Evolutionary conservation across 768 basidiomycete genomes (phyloP), one percentile per base, ranked within the genome.

Genomic region (Xerocomus potaroensis): DNA sequence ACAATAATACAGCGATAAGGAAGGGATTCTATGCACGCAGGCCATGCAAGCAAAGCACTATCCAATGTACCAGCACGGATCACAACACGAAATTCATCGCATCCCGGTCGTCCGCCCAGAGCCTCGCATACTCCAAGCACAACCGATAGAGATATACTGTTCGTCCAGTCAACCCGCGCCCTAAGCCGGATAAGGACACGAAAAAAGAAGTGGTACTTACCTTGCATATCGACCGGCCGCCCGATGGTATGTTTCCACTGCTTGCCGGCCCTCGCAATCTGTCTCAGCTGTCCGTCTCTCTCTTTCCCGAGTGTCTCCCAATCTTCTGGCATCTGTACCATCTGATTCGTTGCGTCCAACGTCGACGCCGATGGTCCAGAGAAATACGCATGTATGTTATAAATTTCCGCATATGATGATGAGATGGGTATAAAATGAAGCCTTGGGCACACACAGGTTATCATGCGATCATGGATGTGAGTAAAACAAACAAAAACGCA

Each of bases 361-460:
- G 82, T 78, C 3, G 83, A 72, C 10, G 72, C 60, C 0, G 89
- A 75, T 1, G 89, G 80, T 1, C 95, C 94, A 0, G 90, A 91
- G 72, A 97, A 98, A 73, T 85, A 99, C 3, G 91, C 79, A 58
- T 89, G 81, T 45, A 97, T 79, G 62, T 97, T 94, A 72, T 98
- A 96, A 42, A 99, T 82, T 68, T 99, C 95, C 36, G 76, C 69
- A 67, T 97, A 97, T 4, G 83, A 76, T 32, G 84, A 75, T 0
- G 92, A 92, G 27, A 99, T 68, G 0, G 95, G 95, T 54, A 99
- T 94, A 62, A 80, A 99, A 68, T 99, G 95, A 21, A 97, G 74
- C 94, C 91, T 91, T 48, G 11, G 36, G 8, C 0, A 36, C 32
- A n/a, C n/a, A 37, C 9, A 9, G 3, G 30, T 51, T 44, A n/a